Base-by-base conservation (phyloP, 352 stramenopile species). In the Globisporangium barbulae region DNA sequence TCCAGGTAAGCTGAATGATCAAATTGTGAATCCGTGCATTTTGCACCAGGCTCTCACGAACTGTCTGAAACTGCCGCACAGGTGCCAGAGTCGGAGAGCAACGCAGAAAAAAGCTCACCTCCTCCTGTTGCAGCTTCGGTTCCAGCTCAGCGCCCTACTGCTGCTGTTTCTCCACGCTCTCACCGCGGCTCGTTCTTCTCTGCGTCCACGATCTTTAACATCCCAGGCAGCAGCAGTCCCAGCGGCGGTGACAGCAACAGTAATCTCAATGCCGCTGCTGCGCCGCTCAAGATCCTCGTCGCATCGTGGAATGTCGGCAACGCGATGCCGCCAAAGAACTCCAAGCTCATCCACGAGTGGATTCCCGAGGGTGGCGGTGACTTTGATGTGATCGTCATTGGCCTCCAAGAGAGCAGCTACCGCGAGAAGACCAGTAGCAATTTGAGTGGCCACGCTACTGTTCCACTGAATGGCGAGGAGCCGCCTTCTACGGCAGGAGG, bases 261-360 rank as follows among this genome's bases (percentile, higher is more conserved):
- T 22, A 12, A n/a, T 10, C 7, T 4, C 30, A 8, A 45, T 48
- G 19, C 22, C 31, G 1, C 50, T 13, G 45, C 21, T 53, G 47
- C 47, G 21, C 64, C 61, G 5, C 68, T 91, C 13, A 81, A 83
- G 63, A 73, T 91, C 33, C 70, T 90, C n/a, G 52, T 91, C 44
- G 79, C 69, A 2, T 90, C 88, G 7, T 96, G 88, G 88, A 96
- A 96, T 55, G 79, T 96, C 6, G 88, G 88, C 49, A 96, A 96
- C 59, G 83, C 82, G 8, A 90, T 89, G 81, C 83, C 85, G 25
- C 83, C 85, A 1, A 86, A 87, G 59, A 69, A 75, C 52, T 61
- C 69, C 2, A 80, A 73, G 17, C 45, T 75, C 39, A 64, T 96
- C 53, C 54, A 69, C 49, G 61, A 81, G 45, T 96, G 89, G 89